Conservation (phyloP, 2,329 filamentous ascomycete genomes). For the Trichoderma arundinaceum region DNA sequence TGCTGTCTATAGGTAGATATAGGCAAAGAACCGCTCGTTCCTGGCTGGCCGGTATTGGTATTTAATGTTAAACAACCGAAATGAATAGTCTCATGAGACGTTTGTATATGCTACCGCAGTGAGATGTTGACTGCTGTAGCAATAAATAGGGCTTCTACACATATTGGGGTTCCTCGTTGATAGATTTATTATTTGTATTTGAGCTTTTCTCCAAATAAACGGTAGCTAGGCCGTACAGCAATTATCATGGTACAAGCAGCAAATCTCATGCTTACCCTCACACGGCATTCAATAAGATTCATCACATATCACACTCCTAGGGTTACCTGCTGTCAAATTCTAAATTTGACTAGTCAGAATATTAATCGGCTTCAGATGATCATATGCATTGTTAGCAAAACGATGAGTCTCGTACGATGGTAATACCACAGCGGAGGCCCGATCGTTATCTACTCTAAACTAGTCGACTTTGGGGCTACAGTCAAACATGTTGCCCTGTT, state of each 20-base stretch:
- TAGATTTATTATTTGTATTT: too few relatives aligned
- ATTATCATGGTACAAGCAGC: too few relatives aligned
- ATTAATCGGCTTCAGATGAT: slow-evolving; percentile 14
- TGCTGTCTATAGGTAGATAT: too few relatives aligned
- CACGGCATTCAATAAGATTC: background rate
- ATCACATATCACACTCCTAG: slow-evolving; percentile 7
- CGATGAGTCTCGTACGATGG: background rate
- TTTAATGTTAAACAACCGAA: too few relatives aligned
- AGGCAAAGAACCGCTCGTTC: too few relatives aligned
- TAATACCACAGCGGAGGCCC: background rate
- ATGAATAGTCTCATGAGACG: too few relatives aligned
- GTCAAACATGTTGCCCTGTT: background rate
- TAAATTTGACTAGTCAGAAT: background rate
- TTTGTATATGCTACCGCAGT: too few relatives aligned
- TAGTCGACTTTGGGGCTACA: background rate
- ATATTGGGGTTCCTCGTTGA: too few relatives aligned
- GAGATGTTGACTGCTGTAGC: too few relatives aligned
- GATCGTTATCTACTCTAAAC: background rate
- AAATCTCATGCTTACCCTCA: background rate
- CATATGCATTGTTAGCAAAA: background rate
- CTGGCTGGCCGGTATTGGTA: too few relatives aligned
- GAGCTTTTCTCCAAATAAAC: too few relatives aligned
- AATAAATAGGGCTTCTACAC: too few relatives aligned
- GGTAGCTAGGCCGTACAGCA: background rate
- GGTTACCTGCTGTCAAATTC: background rate